Percentiles rank a stretch among this genome's conserved stretches.
Evolutionary conservation across 2,329 filamentous ascomycete species (phyloP).

Genomic region (Eutypella sp.): DNA sequence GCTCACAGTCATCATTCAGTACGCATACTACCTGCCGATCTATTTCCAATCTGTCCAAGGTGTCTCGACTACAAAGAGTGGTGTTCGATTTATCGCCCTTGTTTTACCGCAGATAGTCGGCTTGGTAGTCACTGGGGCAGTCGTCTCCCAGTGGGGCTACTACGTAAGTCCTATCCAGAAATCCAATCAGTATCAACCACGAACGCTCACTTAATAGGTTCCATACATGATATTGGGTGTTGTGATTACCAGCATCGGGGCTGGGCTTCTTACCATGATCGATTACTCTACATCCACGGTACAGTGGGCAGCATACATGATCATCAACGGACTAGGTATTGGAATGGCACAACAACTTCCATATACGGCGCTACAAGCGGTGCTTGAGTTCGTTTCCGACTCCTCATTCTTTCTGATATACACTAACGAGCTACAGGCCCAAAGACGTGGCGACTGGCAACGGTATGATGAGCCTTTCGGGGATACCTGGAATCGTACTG

Average conservation of each 20-base stretch:
- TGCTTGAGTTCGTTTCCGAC: slow-evolving; percentile 6
- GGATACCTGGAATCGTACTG: background rate
- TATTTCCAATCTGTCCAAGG: slow-evolving; percentile 11
- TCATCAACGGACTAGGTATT: slow-evolving; percentile 7
- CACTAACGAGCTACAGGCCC: background rate
- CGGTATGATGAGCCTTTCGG: background rate
- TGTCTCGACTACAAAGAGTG: slow-evolving; percentile 5
- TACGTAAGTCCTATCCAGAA: slow-evolving; percentile 5
- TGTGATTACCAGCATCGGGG: slow-evolving; percentile 1
- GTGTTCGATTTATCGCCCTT: slow-evolving; percentile 7
- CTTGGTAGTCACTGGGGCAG: slow-evolving; percentile 2
- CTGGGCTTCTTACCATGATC: slow-evolving; percentile 8
- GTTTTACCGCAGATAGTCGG: slow-evolving; percentile 4
- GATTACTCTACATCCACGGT: background rate
- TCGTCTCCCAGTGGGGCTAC: slow-evolving; percentile 10
- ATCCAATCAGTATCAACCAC: background rate
- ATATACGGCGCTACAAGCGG: slow-evolving; percentile 7
- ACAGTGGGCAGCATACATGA: slow-evolving; percentile 7
- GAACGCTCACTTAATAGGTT: slow-evolving; percentile 1
- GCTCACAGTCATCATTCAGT: background rate
- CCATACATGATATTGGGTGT: slow-evolving; percentile 10
- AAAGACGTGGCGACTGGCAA: slow-evolving; percentile 1
- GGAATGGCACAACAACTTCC: slow-evolving; percentile 9
- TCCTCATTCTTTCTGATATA: background rate
- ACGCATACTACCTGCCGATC: slow-evolving; percentile 12